Base-by-base conservation (phyloP, 352 stramenopile genomes). In the Blastocystis sp. region DNA sequence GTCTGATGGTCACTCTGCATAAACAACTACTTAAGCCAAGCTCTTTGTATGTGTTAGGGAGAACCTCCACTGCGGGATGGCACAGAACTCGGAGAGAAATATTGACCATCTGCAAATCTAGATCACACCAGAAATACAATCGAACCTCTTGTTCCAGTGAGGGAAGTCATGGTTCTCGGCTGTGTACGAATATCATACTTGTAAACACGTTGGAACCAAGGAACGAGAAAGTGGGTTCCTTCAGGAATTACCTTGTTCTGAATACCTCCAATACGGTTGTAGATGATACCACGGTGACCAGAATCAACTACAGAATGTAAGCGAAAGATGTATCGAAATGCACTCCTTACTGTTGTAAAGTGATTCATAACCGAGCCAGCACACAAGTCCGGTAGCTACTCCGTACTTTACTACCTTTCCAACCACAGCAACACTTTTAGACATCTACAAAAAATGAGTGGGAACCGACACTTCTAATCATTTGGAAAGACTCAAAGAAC, bases 101-200 rank as follows among this genome's bases (percentile, higher is more conserved):
- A 91, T 98, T 98, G 89, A 99, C 98, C 96, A 99, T 99, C 93
- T 99, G 97, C 90, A 99, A 93, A 93, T 99, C 97, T 93, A 98
- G 98, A 3, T 9, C 7, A 59, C 50, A 55, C 24, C 7, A 11
- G 16, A 24, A 13, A n/a, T 81, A 18, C 13, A 13, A 45, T 39
- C 30, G 16, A 87, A 91, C 90, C 90, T 91, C 90, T 90, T 56
- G 93, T 96, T 90, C 94, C 94, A 88, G 94, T 96, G 24, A 96
- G 91, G 89, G 94, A 96, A 76, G 93, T 92, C 90, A 96, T 96
- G 90, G 96, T 98, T 91, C 95, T 95, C 30, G 96, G 96, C 82
- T 94, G 94, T 70, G 94, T 97, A 90, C 95, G 93, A 65, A 97
- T 94, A 90, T 98, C 95, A 90, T 97, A 98, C 90, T 98, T 95